Evolutionary conservation across 176 grass and related monocot species (phyloP), one percentile per base, ranked within the genome.

Genomic region (Chrysopogon serrulatus): DNA sequence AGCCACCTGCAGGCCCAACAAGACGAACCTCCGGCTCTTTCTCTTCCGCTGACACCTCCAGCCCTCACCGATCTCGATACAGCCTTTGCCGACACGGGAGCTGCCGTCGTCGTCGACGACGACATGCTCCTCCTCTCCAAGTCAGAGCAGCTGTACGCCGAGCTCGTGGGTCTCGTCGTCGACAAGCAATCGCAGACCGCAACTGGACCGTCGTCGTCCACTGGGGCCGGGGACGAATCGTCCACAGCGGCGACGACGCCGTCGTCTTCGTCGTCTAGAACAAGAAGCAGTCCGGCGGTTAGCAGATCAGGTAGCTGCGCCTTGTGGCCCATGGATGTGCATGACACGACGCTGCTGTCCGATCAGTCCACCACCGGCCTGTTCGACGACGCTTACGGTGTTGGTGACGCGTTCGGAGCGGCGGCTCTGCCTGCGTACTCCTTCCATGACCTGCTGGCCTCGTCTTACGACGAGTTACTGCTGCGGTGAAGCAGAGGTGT

Each of bases 101-200:
- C 13, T 1, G 6, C 15, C 19, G n/a, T 21, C 30, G 45, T 3
- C 17, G 36, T 34, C 26, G 71, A 73, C 79, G 68, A 65, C n/a
- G 66, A 54, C 36, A 35, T 73, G 37, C 79, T 86, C 60, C 79
- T 86, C 60, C 68, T 82, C 37, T 59, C 40, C 28, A 65, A 90
- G 68, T 86, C 88, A 15, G 88, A 90, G 31, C 37, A 83, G 67
- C 79, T 90, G 13, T 90, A 90, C 79, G 39, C 74, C 13, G 88
- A 90, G 84, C 84, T 90, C 56, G 43, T 78, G 67, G 74, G 60
- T 24, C 88, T 90, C 74, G 83, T 90, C 74, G 83, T 90, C 73
- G 74, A 49, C 31, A 74, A 73, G 59, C n/a, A 60, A 13, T 35
- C 64, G 16, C 11, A 17, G 30, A 6, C 36, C 16, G n/a, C 26